phyloP scores from a whole-genome alignment of 202 grass and related monocot genomes.

The Musa balbisiana region DNA sequence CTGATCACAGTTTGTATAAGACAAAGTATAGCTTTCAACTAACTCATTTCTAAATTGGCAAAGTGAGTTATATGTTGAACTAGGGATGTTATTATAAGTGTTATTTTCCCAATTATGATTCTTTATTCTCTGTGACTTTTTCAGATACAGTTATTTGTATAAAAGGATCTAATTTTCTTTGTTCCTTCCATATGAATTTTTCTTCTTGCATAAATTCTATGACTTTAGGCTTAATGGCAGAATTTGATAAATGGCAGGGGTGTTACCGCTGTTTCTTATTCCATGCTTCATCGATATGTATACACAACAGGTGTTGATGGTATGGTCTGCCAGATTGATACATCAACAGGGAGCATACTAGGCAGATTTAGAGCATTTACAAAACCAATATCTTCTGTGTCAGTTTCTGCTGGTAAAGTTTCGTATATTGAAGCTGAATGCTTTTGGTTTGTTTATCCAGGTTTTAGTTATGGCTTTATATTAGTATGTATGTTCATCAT shows the following conservation, averaged over 20 bases:
- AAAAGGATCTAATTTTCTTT: not conserved
- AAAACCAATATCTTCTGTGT: conserved; percentile 73
- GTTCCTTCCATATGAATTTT: not conserved
- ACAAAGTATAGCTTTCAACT: not conserved
- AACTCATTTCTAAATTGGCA: not conserved
- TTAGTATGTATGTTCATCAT: not conserved
- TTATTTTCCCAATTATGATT: not conserved
- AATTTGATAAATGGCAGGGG: conserved; percentile 39
- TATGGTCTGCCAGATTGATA: conserved; percentile 83
- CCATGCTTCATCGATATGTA: conserved; percentile 33
- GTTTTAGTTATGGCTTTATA: not conserved
- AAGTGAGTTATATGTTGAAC: not conserved
- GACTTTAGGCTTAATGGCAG: not conserved
- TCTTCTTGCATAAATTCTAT: not conserved
- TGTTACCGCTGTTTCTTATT: conserved; percentile 63
- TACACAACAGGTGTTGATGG: conserved; percentile 82
- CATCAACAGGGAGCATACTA: conserved; percentile 37
- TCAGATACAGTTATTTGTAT: not conserved
- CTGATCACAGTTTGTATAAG: not conserved
- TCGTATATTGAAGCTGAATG: conserved; percentile 3
- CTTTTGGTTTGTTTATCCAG: conserved; percentile 2
- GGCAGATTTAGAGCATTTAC: conserved; percentile 61
- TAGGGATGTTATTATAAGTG: not conserved
- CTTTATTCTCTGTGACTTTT: not conserved
- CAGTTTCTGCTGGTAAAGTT: conserved; percentile 74